phyloP scores from a whole-genome alignment of 805 yeast species.

The Metschnikowia drakensbergensis region DNA sequence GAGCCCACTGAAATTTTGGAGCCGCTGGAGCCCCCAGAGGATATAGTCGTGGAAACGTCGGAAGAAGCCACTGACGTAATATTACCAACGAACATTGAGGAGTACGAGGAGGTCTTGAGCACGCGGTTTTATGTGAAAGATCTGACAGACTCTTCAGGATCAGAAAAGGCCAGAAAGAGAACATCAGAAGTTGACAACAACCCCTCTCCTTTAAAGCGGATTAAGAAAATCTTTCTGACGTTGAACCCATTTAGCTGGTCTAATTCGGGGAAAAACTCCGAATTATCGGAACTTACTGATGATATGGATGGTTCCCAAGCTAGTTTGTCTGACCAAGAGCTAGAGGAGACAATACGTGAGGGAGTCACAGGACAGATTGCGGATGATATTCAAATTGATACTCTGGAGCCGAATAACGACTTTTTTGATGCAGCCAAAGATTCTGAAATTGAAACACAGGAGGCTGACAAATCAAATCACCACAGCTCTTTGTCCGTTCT shows the following conservation, averaged over 20 bases:
- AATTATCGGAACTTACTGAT: not conserved
- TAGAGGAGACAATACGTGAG: not conserved
- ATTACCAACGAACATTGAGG: conserved; percentile 12
- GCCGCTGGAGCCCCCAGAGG: conserved; percentile 9
- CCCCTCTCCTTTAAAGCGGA: conserved; percentile 10
- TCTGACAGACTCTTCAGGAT: not conserved
- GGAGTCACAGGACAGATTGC: not conserved
- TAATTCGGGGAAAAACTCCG: not conserved
- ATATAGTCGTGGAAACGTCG: conserved; percentile 6
- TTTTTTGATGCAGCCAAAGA: not conserved
- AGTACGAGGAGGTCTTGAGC: conserved; percentile 8
- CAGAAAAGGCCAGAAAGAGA: conserved; percentile 2
- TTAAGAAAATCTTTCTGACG: conserved; percentile 7
- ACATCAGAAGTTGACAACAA: conserved; percentile 3
- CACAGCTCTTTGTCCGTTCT: not conserved
- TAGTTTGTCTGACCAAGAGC: not conserved
- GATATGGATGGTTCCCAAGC: not conserved
- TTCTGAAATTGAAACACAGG: not conserved
- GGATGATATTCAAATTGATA: not conserved
- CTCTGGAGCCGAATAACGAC: not conserved
- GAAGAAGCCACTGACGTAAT: conserved; percentile 10
- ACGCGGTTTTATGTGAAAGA: not conserved
- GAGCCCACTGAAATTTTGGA: conserved; percentile 12
- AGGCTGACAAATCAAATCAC: not conserved
- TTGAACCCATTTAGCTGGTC: conserved; percentile 14